These are phyloP conservation scores for Dendrothele bispora DNA, from an alignment of 768 basidiomycete species.

Conservation along the genomic window DNA sequence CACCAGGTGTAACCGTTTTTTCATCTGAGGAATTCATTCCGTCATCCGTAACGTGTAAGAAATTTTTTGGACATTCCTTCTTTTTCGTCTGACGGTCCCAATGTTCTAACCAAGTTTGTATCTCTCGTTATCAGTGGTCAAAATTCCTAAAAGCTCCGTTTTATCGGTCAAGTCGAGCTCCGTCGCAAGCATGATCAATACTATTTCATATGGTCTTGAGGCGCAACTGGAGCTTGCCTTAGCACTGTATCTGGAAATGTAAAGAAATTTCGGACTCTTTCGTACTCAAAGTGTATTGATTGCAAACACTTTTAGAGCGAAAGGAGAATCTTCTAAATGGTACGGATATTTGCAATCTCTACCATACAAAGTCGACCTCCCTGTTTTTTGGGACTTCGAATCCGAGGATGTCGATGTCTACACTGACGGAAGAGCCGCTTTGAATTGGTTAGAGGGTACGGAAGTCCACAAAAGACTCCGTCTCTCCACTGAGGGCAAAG, in stretches of 20 bases:
- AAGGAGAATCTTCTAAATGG: slow-evolving; percentile 55
- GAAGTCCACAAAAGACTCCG: no score
- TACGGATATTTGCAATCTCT: slow-evolving; percentile 66
- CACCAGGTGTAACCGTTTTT: no score
- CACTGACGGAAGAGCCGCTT: slow-evolving; percentile 30
- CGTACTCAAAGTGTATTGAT: neutral
- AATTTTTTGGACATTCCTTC: no score
- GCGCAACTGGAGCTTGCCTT: slow-evolving; percentile 63
- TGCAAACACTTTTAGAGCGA: slow-evolving; percentile 36
- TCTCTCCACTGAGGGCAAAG: no score
- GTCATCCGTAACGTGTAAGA: no score
- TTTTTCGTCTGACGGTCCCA: no score
- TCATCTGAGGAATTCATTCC: no score
- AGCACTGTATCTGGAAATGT: slow-evolving; percentile 69
- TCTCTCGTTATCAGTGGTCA: no score
- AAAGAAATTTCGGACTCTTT: slow-evolving; percentile 26
- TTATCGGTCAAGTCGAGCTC: slow-evolving; percentile 61
- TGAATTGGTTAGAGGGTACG: slow-evolving; percentile 42
- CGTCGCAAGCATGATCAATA: slow-evolving; percentile 41
- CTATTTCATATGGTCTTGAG: slow-evolving; percentile 51
- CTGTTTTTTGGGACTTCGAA: slow-evolving; percentile 56
- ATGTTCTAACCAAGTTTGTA: no score
- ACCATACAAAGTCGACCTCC: slow-evolving; percentile 53
- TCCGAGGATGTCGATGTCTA: slow-evolving; percentile 6
- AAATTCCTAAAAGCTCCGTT: slow-evolving; percentile 61